Evolutionary conservation across 2,329 filamentous ascomycete species (phyloP), one percentile per base, ranked within the genome.

Genomic region (Xylariaceae sp.): DNA sequence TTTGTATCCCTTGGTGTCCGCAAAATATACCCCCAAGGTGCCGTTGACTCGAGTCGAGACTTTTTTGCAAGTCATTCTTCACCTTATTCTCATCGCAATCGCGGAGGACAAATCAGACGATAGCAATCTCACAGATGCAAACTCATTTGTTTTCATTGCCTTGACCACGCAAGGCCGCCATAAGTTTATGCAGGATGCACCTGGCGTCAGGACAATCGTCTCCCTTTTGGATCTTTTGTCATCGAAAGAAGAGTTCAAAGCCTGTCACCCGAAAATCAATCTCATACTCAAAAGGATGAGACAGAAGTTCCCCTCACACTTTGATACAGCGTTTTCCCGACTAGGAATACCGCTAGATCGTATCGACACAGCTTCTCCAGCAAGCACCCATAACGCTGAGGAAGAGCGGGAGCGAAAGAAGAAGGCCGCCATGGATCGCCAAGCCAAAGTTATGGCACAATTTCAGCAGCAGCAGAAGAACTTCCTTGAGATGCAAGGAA

Each of bases 391-490:
- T 50, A 71, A 74, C 5, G 80, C 75, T 29, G 84, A 87, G 48
- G 85, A 85, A 54, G 87, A 92, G 60, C 79, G 81, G 14, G 87
- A 92, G 64, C 73, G 82, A 49, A 95, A 92, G 72, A 98, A 96
- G 74, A 86, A 87, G 66, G 88, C 92, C 42, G 93, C 93, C 1
- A 70, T 91, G 33, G 92, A 90, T 57, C 82, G 93, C 19, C 91
- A 97, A 66, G 91, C 91, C 2, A 86, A 83, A 60, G 89, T 98
- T 23, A 96, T 98, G 91, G 93, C 91, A 2, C 90, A 96, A 62
- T 96, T 98, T 68, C 93, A 97, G 64, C 86, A 95, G 62, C 92
- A 98, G 62, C 94, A 97, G 64, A 92, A 94, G 67, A 93, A 82
- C 58, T 98, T 98, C 68, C 72, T 98, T 69, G 86, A 88, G 45